These are phyloP conservation scores for Rhizophagus clarus DNA, from an alignment of 192 early-diverging fungal genomes.

Conservation along the genomic window DNA sequence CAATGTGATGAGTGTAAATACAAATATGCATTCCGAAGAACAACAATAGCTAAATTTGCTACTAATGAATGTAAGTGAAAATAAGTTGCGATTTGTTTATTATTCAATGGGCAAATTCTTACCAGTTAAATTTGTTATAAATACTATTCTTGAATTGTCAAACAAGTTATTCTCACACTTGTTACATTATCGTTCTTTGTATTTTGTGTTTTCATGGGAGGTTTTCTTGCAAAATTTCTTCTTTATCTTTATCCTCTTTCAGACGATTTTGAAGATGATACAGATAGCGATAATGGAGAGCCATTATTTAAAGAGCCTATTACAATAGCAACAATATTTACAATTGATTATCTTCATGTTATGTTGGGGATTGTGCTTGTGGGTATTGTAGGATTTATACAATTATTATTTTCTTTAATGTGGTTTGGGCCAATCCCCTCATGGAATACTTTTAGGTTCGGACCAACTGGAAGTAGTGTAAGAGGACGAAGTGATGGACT, in stretches of 20 bases:
- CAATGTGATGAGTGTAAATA: conserved; percentile 66
- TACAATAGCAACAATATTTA: conserved; percentile 43
- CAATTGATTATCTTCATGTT: conserved; percentile 43
- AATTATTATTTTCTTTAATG: conserved; percentile 39
- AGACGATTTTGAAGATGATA: conserved; percentile 34
- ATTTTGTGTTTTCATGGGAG: conserved; percentile 35
- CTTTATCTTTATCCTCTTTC: conserved; percentile 27
- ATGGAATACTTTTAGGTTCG: conserved; percentile 37
- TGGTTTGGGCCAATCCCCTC: conserved; percentile 44
- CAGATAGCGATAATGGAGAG: not conserved
- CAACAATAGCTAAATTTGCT: conserved; percentile 49
- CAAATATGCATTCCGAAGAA: conserved; percentile 54
- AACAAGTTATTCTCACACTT: conserved; percentile 35
- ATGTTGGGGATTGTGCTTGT: conserved; percentile 46
- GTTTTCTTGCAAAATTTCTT: conserved; percentile 32
- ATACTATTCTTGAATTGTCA: conserved; percentile 6
- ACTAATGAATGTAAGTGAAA: conserved; percentile 50
- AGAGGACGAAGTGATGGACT: conserved; percentile 33
- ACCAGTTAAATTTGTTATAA: conserved; percentile 16
- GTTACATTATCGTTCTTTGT: conserved; percentile 33
- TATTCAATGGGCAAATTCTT: conserved; percentile 36
- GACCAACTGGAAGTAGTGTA: conserved; percentile 36
- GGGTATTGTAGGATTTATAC: conserved; percentile 48
- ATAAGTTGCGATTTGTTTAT: conserved; percentile 36
- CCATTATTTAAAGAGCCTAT: conserved; percentile 36